Evolutionary conservation across 2,329 filamentous ascomycete genomes (phyloP), one percentile per base, ranked within the genome.

Genomic region (Diaporthe citri): DNA sequence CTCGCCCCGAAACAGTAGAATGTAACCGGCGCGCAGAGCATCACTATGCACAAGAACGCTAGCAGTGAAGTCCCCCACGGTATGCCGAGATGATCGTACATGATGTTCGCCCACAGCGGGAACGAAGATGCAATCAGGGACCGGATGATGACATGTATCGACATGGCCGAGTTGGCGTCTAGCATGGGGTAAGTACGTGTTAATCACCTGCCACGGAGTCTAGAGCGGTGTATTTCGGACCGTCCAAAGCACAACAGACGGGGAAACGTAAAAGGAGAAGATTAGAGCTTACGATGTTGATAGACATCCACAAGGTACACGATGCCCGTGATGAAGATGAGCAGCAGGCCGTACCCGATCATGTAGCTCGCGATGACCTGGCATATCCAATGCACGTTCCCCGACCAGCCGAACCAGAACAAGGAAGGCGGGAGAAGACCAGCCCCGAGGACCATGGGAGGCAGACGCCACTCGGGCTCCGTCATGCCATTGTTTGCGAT

Each of bases 391-490:
- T 78, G 74, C 20, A 73, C 75, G 31, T 77, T 81, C 15, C 80
- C 82, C 0, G 87, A 88, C 87, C 87, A 89, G 0, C 84, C 86
- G 75, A 89, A 89, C 87, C 86, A 88, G 77, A 89, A 88, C 34
- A 90, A 80, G 1, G 87, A 86, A 12, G 83, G 81, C 2, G 86
- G 85, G 1, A 87, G 80, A 4, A 88, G 77, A 1, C 86, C 73
- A 7, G 84, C 80, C 8, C 85, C 87, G 2, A 86, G 77, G 31
- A 89, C 87, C 82, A 88, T 87, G 0, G 86, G 85, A 6, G 84
- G 82, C 1, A 89, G 81, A 2, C 87, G 83, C 46, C 85, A 84
- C 78, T 89, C 87, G 0, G 86, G 86, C n/a, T 84, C 77, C 12
- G 82, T 79, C 9, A 78, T 76, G 4, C 80, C 81, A 28, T 82